Percentiles rank a stretch among this genome's conserved stretches.
Evolutionary conservation across 2,329 filamentous ascomycete genomes (phyloP).

Genomic region (Bipolaris victoriae): DNA sequence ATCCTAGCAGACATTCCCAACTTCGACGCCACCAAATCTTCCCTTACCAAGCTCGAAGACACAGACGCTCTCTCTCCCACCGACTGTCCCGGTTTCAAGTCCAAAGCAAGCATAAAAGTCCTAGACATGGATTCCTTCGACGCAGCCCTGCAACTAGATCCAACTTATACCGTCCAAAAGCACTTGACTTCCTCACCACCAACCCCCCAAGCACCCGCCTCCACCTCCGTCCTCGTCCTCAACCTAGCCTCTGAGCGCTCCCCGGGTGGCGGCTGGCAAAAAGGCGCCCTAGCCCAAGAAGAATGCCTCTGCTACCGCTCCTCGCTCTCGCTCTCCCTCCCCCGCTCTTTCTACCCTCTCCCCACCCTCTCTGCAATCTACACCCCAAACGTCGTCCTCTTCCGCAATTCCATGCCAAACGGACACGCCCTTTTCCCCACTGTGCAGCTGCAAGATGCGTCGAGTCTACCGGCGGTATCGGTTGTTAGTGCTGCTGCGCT

Average conservation of each 20-base stretch:
- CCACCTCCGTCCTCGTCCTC: conserved; percentile 61
- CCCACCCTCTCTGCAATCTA: conserved; percentile 61
- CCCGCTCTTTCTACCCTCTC: conserved; percentile 61
- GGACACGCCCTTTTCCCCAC: conserved; percentile 57
- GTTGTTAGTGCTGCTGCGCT: conserved; percentile 67
- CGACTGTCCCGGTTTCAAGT: conserved; percentile 32
- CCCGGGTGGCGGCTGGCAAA: conserved; percentile 69
- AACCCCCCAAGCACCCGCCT: no score
- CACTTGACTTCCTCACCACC: conserved; percentile 8
- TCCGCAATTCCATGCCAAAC: conserved; percentile 58
- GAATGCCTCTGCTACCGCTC: conserved; percentile 71
- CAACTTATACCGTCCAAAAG: conserved; percentile 19
- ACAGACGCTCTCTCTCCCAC: conserved; percentile 22
- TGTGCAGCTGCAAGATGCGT: conserved; percentile 22
- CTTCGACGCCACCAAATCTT: conserved; percentile 29
- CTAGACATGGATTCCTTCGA: conserved; percentile 45
- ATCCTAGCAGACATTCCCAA: conserved; percentile 26
- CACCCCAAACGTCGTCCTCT: conserved; percentile 64
- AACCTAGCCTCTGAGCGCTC: conserved; percentile 67
- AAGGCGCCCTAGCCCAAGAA: conserved; percentile 69
- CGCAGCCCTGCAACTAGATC: conserved; percentile 38
- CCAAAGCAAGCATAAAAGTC: conserved; percentile 39
- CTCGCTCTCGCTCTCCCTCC: conserved; percentile 58
- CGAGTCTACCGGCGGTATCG: conserved; percentile 59
- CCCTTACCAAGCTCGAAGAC: conserved; percentile 24